Conservation (phyloP, 2,329 filamentous ascomycete species). For the Aspergillus quadrilineatus region DNA sequence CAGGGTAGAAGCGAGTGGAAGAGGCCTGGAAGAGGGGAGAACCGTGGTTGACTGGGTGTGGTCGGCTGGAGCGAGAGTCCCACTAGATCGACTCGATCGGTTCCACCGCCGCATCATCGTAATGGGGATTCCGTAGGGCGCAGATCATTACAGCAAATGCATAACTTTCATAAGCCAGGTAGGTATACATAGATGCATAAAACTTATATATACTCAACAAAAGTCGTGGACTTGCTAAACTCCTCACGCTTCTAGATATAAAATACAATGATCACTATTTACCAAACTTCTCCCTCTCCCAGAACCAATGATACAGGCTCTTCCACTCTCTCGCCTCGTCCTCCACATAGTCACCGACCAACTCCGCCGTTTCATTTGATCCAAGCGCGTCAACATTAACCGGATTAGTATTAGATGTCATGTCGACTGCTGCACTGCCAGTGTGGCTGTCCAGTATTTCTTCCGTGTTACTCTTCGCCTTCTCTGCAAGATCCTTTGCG, state of each 20-base stretch:
- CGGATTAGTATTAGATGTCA: constrained; percentile 26
- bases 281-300: constrained; percentile 32
- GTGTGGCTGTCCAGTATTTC: constrained; percentile 24
- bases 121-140: background rate
- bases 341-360: constrained; percentile 48
- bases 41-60: constrained; percentile 5
- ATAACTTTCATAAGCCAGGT: background rate
- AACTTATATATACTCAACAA: background rate
- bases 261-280: constrained; percentile 8
- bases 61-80: constrained; percentile 4
- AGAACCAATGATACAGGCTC: constrained; percentile 44
- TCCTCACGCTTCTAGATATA: background rate
- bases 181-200: background rate
- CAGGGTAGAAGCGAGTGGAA: background rate
- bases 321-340: constrained; percentile 43
- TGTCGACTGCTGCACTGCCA: constrained; percentile 29
- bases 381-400: constrained; percentile 18
- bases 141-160: background rate
- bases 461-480: constrained; percentile 28
- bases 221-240: background rate
- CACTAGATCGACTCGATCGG: constrained; percentile 13
- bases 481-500: constrained; percentile 36
- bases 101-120: constrained; percentile 8
- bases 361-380: constrained; percentile 45
- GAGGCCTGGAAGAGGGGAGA: constrained; percentile 3